phyloP scores from a whole-genome alignment of 805 yeast species.

The Zygosaccharomyces rouxii region DNA sequence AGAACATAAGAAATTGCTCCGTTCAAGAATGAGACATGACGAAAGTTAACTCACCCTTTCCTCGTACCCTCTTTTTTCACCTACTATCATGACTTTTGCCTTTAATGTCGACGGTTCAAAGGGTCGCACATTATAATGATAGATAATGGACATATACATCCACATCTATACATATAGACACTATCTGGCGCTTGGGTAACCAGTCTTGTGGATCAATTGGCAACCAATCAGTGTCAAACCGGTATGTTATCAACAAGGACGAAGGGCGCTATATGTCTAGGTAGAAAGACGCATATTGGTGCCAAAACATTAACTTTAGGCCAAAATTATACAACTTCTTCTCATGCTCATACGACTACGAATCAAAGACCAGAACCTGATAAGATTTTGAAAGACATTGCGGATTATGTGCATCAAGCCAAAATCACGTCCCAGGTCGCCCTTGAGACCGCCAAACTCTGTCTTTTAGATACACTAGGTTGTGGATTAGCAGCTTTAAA shows the following conservation, averaged over 20 bases:
- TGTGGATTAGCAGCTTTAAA: conserved; percentile 58
- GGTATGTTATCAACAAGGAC: not conserved
- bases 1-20: not conserved
- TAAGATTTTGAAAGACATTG: conserved; percentile 45
- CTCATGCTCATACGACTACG: conserved; percentile 5
- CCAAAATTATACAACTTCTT: not conserved
- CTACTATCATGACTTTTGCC: not conserved
- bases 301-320: not conserved
- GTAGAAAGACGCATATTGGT: not conserved
- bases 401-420: conserved; percentile 47
- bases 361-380: conserved; percentile 52
- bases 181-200: no score
- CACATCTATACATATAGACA: no score
- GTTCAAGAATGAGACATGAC: not conserved
- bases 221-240: not conserved
- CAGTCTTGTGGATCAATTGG: not conserved
- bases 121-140: not conserved
- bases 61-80: not conserved
- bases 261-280: not conserved
- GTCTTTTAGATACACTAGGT: conserved; percentile 54
- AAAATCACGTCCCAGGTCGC: conserved; percentile 45
- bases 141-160: not conserved
- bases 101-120: not conserved
- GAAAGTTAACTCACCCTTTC: not conserved
- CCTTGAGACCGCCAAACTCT: conserved; percentile 49